These are phyloP conservation scores for Dipodascopsis tothii DNA, from an alignment of 805 yeast genomes.

Conservation along the genomic window DNA sequence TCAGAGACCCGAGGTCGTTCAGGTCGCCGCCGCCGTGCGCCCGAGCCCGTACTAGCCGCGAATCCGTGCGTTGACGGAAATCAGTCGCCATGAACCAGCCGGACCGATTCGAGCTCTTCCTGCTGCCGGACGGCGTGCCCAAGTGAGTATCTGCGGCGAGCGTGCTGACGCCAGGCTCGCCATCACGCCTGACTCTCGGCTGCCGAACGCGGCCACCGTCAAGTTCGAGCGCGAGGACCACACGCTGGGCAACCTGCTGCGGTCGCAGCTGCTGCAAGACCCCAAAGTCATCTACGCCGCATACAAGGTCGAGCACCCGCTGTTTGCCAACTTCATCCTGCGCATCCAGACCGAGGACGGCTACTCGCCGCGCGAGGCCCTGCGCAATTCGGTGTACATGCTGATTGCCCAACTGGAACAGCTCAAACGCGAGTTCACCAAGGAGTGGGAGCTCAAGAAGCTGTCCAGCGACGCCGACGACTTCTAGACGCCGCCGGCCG, in stretches of 20 bases:
- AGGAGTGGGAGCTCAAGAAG: slow-evolving; percentile 89
- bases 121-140: slow-evolving; percentile 94
- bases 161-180: slow-evolving; percentile 44
- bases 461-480: slow-evolving; percentile 33
- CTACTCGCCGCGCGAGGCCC: slow-evolving; percentile 82
- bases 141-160: slow-evolving; percentile 47
- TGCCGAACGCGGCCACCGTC: slow-evolving; percentile 87
- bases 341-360: slow-evolving; percentile 95
- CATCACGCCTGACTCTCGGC: slow-evolving; percentile 87
- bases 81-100: slow-evolving; percentile 80
- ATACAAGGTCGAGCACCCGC: slow-evolving; percentile 94
- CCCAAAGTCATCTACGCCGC: slow-evolving; percentile 91
- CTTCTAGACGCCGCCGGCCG: background rate
- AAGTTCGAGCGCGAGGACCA: slow-evolving; percentile 97
- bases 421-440: slow-evolving; percentile 68
- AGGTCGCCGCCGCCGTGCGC: no score
- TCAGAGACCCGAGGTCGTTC: no score
- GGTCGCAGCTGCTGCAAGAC: slow-evolving; percentile 72
- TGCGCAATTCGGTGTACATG: slow-evolving; percentile 79
- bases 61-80: no score
- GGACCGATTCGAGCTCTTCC: slow-evolving; percentile 93
- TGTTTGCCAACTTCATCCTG: slow-evolving; percentile 89
- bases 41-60: no score
- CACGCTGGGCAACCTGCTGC: slow-evolving; percentile 82
- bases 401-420: slow-evolving; percentile 71